Evolutionary conservation across 1,139 yeast genomes (phyloP).

Genomic region (Lodderomyces theae): DNA sequence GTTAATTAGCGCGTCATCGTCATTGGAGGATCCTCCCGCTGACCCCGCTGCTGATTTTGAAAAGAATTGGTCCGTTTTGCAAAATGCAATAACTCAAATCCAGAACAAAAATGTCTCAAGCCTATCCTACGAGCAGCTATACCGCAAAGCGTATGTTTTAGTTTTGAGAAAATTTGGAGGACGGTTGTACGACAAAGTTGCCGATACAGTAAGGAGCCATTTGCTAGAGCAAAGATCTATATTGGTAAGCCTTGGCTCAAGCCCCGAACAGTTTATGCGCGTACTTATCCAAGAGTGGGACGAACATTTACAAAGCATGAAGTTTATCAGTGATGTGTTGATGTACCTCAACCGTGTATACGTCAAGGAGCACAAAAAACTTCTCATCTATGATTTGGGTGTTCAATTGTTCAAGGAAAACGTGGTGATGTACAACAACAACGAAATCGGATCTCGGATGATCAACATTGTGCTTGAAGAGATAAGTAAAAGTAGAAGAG

Average conservation of each 20-base stretch:
- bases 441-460: slow-evolving; percentile 51
- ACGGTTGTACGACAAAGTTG: slow-evolving; percentile 63
- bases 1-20: slow-evolving; percentile 23
- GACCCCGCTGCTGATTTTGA: slow-evolving; percentile 54
- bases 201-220: slow-evolving; percentile 49
- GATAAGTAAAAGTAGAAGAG: slow-evolving; percentile 58
- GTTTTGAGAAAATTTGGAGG: slow-evolving; percentile 76
- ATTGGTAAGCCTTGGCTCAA: slow-evolving; percentile 20
- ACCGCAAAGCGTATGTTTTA: slow-evolving; percentile 75
- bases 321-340: slow-evolving; percentile 79
- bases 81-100: slow-evolving; percentile 76
- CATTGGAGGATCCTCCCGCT: slow-evolving; percentile 12
- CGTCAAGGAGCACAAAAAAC: slow-evolving; percentile 66
- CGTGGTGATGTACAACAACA: slow-evolving; percentile 38
- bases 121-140: slow-evolving; percentile 80
- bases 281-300: slow-evolving; percentile 62
- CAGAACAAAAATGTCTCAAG: slow-evolving; percentile 71
- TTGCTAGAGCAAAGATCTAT: slow-evolving; percentile 33
- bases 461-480: slow-evolving; percentile 54
- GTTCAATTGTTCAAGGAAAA: slow-evolving; percentile 53
- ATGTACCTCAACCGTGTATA: slow-evolving; percentile 87
- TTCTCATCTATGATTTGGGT: slow-evolving; percentile 75
- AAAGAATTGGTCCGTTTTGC: slow-evolving; percentile 65
- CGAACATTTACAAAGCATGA: slow-evolving; percentile 71
- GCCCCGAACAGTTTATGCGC: slow-evolving; percentile 41